phyloP scores from a whole-genome alignment of 768 basidiomycete species.

The Lyophyllum decastes region DNA sequence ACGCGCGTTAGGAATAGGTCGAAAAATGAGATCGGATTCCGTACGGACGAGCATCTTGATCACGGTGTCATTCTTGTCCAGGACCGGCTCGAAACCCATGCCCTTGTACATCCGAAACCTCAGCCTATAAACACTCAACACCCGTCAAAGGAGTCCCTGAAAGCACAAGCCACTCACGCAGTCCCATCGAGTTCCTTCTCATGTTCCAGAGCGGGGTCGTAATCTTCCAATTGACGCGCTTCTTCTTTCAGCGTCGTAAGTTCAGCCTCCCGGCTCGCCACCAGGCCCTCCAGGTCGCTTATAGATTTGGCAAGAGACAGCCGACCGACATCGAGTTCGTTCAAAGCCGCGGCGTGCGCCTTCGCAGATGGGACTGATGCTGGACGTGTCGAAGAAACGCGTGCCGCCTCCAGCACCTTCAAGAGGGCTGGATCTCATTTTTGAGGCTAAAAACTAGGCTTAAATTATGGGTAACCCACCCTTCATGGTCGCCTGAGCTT shows the following conservation, averaged over 20 bases:
- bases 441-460: not conserved
- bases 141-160: not conserved
- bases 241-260: slow-evolving; percentile 69
- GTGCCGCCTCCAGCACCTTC: slow-evolving; percentile 66
- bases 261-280: slow-evolving; percentile 71
- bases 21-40: slow-evolving; percentile 26
- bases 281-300: slow-evolving; percentile 65
- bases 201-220: slow-evolving; percentile 74
- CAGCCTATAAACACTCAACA: slow-evolving; percentile 41
- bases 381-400: slow-evolving; percentile 70
- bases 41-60: slow-evolving; percentile 70
- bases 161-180: slow-evolving; percentile 45
- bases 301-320: slow-evolving; percentile 74
- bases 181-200: slow-evolving; percentile 68
- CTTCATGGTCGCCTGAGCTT: slow-evolving; percentile 65
- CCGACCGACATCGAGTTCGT: slow-evolving; percentile 63
- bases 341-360: slow-evolving; percentile 58
- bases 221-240: slow-evolving; percentile 57
- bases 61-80: slow-evolving; percentile 50
- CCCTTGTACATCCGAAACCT: slow-evolving; percentile 70
- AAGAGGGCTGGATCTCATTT: slow-evolving; percentile 50
- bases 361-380: slow-evolving; percentile 67
- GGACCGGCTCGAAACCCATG: slow-evolving; percentile 70
- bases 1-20: not conserved
- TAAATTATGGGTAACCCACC: slow-evolving; percentile 33